Evolutionary conservation across 495 filamentous ascomycete genomes (phyloP).

Genomic region (Annulohypoxylon moriforme): DNA sequence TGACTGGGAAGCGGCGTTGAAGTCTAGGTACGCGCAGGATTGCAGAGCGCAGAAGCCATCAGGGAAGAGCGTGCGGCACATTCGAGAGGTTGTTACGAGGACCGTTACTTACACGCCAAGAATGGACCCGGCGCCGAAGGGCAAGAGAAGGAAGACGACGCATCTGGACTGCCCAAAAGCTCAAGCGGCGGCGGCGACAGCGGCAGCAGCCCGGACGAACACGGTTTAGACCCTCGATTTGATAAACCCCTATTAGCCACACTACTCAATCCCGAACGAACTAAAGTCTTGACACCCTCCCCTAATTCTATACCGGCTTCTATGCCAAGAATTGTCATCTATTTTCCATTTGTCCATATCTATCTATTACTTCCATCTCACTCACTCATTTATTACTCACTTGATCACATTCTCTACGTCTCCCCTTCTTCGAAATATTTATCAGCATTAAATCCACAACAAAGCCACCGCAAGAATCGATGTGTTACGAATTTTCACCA

Average conservation of each 20-base stretch:
- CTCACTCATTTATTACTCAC: constrained; percentile 9
- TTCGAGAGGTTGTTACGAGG: constrained; percentile 77
- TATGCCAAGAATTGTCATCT: constrained; percentile 27
- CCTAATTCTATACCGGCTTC: constrained; percentile 27
- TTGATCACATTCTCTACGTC: constrained; percentile 31
- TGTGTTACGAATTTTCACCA: constrained; percentile 10
- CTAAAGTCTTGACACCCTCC: constrained; percentile 33
- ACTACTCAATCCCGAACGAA: constrained; percentile 37
- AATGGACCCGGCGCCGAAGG: constrained; percentile 78
- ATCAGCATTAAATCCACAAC: constrained; percentile 27
- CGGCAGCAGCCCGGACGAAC: constrained; percentile 34
- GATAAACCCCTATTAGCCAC: background rate
- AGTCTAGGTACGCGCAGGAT: constrained; percentile 59
- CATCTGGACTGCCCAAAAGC: constrained; percentile 43
- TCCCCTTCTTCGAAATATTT: constrained; percentile 41
- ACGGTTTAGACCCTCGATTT: constrained; percentile 25
- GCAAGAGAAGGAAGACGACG: constrained; percentile 72
- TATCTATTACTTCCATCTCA: constrained; percentile 26
- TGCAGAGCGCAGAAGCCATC: constrained; percentile 60
- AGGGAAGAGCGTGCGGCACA: constrained; percentile 63
- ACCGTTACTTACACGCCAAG: constrained; percentile 79
- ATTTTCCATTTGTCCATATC: constrained; percentile 49
- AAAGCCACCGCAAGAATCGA: constrained; percentile 22
- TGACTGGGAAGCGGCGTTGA: constrained; percentile 70
- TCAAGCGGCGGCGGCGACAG: constrained; percentile 38